phyloP scores from a whole-genome alignment of 2,329 filamentous ascomycete species.

The Hymenoscyphus fraxineus region DNA sequence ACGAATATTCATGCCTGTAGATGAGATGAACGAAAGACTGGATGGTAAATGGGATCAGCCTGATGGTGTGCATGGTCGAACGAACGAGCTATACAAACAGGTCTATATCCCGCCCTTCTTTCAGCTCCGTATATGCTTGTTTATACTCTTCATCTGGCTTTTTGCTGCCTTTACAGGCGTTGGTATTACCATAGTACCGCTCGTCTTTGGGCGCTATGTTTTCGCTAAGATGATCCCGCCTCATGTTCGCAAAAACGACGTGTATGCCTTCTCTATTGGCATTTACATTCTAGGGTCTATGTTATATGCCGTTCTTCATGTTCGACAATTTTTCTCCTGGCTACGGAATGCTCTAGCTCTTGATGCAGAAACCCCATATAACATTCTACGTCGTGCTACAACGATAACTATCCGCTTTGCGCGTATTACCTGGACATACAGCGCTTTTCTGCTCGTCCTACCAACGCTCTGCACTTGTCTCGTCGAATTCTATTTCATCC shows the following conservation, averaged over 20 bases:
- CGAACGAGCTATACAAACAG: slow-evolving; percentile 48
- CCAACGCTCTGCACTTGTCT: slow-evolving; percentile 76
- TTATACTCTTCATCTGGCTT: slow-evolving; percentile 87
- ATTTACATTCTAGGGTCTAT: slow-evolving; percentile 73
- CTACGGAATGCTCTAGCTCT: slow-evolving; percentile 29
- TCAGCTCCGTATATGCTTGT: slow-evolving; percentile 71
- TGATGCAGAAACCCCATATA: slow-evolving; percentile 29
- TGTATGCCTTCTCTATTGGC: slow-evolving; percentile 92
- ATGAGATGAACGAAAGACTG: slow-evolving; percentile 60
- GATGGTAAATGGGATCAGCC: slow-evolving; percentile 54
- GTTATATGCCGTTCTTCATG: slow-evolving; percentile 58
- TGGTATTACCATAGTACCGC: slow-evolving; percentile 77
- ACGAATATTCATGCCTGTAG: slow-evolving; percentile 74
- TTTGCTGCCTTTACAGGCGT: slow-evolving; percentile 89
- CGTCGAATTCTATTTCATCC: slow-evolving; percentile 82
- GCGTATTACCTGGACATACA: slow-evolving; percentile 68
- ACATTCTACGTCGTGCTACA: slow-evolving; percentile 24
- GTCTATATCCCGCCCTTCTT: slow-evolving; percentile 87
- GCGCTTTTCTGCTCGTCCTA: slow-evolving; percentile 70
- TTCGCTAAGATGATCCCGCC: slow-evolving; percentile 70
- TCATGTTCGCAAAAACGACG: slow-evolving; percentile 79
- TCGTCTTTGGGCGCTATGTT: slow-evolving; percentile 77
- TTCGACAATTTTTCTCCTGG: slow-evolving; percentile 37
- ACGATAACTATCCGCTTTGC: slow-evolving; percentile 25
- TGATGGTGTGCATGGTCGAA: slow-evolving; percentile 53